Evolutionary conservation across 2,329 filamentous ascomycete species (phyloP).

Genomic region (Sordariomycetes sp.): DNA sequence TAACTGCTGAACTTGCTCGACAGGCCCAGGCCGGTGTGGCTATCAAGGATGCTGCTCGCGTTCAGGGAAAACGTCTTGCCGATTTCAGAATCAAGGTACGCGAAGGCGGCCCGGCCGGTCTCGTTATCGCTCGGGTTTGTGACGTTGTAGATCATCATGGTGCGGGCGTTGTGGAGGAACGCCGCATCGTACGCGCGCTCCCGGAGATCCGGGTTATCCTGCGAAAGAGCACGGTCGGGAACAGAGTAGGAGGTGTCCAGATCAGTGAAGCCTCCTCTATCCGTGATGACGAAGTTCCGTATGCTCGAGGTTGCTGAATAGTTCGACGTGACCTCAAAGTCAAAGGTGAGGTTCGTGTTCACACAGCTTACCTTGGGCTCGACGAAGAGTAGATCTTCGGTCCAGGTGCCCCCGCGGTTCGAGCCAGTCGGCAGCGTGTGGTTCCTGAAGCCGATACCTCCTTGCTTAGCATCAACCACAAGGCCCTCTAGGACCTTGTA

Average conservation of each 20-base stretch:
- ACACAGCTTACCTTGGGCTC: conserved; percentile 32
- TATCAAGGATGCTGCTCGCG: too few relatives aligned
- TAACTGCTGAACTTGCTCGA: conserved; percentile 2
- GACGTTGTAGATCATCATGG: conserved; percentile 27
- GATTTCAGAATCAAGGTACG: conserved; percentile 23
- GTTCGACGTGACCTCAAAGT: conserved; percentile 18
- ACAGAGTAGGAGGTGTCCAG: conserved; percentile 21
- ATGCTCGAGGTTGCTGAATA: too few relatives aligned
- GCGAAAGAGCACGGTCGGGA: conserved; percentile 16
- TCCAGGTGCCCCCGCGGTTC: conserved; percentile 26
- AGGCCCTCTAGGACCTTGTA: conserved; percentile 22
- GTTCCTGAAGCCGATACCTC: conserved; percentile 33
- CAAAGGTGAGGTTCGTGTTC: conserved; percentile 28
- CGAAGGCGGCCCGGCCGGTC: conserved; percentile 12
- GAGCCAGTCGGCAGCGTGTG: conserved; percentile 24
- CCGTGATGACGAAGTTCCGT: conserved; percentile 15
- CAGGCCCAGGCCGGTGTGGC: too few relatives aligned
- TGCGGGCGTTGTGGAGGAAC: conserved; percentile 26
- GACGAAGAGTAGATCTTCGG: conserved; percentile 34
- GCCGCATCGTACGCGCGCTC: conserved; percentile 30
- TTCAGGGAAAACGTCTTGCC: conserved; percentile 20
- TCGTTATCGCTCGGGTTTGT: conserved; percentile 13
- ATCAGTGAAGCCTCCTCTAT: conserved; percentile 30
- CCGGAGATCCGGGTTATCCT: conserved; percentile 22
- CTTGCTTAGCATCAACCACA: conserved; percentile 27